Conservation (phyloP, 1,139 yeast species). For the Geotrichum bryndzae region DNA sequence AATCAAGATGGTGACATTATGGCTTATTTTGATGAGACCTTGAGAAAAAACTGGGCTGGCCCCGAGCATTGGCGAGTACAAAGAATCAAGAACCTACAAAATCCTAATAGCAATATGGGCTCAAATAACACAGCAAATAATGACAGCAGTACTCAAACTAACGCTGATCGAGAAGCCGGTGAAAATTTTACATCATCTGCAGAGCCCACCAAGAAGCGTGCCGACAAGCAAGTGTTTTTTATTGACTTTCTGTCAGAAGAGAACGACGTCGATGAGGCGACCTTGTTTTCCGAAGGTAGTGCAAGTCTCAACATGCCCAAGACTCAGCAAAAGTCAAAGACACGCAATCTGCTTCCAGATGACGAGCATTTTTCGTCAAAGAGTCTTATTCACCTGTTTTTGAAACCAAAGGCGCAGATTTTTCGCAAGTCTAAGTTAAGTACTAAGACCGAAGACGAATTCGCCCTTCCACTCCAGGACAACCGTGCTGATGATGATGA, state of each 20-base stretch:
- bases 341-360: constrained; percentile 56
- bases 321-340: constrained; percentile 39
- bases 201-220: constrained; percentile 21
- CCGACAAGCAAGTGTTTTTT: constrained; percentile 35
- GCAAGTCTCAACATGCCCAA: constrained; percentile 41
- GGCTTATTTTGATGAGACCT: constrained; percentile 70
- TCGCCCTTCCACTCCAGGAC: constrained; percentile 2
- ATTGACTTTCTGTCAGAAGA: constrained; percentile 50
- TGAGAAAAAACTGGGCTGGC: constrained; percentile 78
- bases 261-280: constrained; percentile 41
- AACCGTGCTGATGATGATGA: constrained; percentile 20
- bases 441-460: constrained; percentile 3
- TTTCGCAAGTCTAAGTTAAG: constrained; percentile 21
- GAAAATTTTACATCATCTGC: constrained; percentile 19
- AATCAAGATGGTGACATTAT: constrained; percentile 57
- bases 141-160: constrained; percentile 4
- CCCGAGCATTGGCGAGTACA: constrained; percentile 91
- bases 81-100: constrained; percentile 42
- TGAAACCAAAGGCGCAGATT: constrained; percentile 49
- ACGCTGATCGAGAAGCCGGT: constrained; percentile 14
- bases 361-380: constrained; percentile 70
- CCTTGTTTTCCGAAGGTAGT: constrained; percentile 48
- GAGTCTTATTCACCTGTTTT: constrained; percentile 58
- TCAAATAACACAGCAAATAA: constrained; percentile 23
- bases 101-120: not conserved